Evolutionary conservation across 2,329 filamentous ascomycete species (phyloP).

Genomic region (Incumbomyces delicatus): DNA sequence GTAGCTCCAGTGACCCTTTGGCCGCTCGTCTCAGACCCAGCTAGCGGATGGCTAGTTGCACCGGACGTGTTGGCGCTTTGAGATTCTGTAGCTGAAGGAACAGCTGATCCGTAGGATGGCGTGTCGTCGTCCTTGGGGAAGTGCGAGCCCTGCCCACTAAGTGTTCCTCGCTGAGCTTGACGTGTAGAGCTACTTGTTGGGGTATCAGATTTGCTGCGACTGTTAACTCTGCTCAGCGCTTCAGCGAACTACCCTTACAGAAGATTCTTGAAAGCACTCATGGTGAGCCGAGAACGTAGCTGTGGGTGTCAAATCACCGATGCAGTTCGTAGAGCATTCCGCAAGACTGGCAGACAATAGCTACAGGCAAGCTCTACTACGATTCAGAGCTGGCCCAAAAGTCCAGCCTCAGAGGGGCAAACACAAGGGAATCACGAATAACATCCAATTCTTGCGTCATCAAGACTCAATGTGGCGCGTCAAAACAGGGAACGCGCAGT

Average conservation of each 20-base stretch:
- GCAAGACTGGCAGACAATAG: too few relatives aligned
- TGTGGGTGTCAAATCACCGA: too few relatives aligned
- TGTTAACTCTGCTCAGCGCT: background rate
- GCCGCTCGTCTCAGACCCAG: background rate
- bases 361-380: too few relatives aligned
- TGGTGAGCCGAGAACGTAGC: constrained; percentile 3
- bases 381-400: too few relatives aligned
- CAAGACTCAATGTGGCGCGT: background rate
- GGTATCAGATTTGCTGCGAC: constrained; percentile 2
- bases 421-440: background rate
- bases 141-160: constrained; percentile 17
- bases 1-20: background rate
- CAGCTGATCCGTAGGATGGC: background rate
- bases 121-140: constrained; percentile 9
- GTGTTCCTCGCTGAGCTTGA: too few relatives aligned
- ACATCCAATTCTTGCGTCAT: background rate
- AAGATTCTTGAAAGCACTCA: constrained; percentile 24
- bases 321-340: too few relatives aligned
- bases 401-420: too few relatives aligned
- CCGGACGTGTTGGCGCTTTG: background rate
- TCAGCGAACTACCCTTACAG: constrained; percentile 19
- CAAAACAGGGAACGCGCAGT: too few relatives aligned
- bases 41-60: background rate
- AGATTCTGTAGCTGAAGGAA: background rate
- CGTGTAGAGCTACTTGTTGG: background rate